A percentile compares a stretch with the other conserved stretches of the same genome.
Evolutionary conservation across 805 yeast genomes (phyloP).

Genomic region (Kuraishia ogatae): DNA sequence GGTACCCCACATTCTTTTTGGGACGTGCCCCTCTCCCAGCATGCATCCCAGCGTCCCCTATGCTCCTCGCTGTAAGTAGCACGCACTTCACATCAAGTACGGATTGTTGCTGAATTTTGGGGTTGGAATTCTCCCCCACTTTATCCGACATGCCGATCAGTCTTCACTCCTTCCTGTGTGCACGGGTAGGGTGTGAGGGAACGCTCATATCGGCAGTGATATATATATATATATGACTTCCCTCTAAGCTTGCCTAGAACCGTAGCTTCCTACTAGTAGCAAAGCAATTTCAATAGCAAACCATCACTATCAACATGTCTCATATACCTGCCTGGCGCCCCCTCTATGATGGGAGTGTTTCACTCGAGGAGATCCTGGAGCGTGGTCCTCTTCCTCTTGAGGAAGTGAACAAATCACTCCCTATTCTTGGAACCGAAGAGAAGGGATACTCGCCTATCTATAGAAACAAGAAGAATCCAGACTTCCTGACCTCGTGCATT

Average conservation of each 20-base stretch:
- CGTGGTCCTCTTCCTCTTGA: neutral
- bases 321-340: neutral
- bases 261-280: neutral
- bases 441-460: constrained; percentile 3
- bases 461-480: constrained; percentile 1
- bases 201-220: too few species aligned
- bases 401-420: neutral
- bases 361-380: neutral
- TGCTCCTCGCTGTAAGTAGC: neutral
- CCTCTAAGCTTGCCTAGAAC: too few species aligned
- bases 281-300: neutral
- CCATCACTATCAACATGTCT: neutral
- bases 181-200: neutral
- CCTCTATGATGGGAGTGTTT: neutral
- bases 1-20: neutral
- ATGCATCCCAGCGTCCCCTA: neutral
- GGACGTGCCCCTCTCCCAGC: neutral
- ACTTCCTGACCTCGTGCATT: constrained; percentile 8
- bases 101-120: neutral
- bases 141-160: neutral
- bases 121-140: neutral
- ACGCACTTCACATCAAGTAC: neutral
- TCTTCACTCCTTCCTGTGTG: neutral
- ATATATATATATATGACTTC: neutral
- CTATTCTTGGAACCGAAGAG: neutral